Evolutionary conservation across 163 green algal species (phyloP).

Genomic region (Chloroidium sp.): DNA sequence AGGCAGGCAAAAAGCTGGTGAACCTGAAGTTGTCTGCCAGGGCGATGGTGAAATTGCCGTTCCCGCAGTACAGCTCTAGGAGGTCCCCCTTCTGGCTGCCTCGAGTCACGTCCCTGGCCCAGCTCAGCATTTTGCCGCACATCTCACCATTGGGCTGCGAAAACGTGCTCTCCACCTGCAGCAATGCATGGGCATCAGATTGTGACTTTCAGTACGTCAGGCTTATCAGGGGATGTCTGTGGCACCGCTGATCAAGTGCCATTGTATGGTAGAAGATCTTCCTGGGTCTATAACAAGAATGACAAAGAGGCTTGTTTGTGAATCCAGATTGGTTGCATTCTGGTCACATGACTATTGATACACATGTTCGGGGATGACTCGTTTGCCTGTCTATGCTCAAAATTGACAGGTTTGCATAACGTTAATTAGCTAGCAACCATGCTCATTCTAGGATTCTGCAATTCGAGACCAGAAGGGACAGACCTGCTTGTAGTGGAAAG

Average conservation of each 20-base stretch:
- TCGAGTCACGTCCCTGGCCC: conserved; percentile 59
- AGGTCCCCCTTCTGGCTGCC: conserved; percentile 37
- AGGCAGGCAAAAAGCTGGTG: not conserved
- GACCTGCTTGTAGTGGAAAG: conserved; percentile 14
- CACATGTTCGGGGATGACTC: not conserved
- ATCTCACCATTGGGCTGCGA: conserved; percentile 84
- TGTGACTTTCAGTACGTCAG: not conserved
- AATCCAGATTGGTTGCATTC: not conserved
- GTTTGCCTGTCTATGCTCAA: not conserved
- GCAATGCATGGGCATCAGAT: not conserved
- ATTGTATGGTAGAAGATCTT: too few species aligned
- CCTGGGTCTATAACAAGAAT: not conserved
- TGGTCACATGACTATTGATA: not conserved
- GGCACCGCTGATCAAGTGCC: too few species aligned
- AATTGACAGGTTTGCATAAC: not conserved
- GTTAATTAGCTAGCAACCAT: not conserved
- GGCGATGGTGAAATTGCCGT: conserved; percentile 87
- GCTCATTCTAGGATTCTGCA: not conserved
- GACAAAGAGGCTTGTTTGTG: not conserved
- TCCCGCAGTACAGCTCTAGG: conserved; percentile 93
- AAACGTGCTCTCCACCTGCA: conserved; percentile 81
- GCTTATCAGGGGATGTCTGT: too few species aligned
- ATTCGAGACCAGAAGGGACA: not conserved
- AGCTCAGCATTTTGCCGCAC: conserved; percentile 79
- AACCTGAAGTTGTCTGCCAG: conserved; percentile 73